Evolutionary conservation across 768 basidiomycete species (phyloP), one percentile per base, ranked within the genome.

Genomic region (Suillus sp.): DNA sequence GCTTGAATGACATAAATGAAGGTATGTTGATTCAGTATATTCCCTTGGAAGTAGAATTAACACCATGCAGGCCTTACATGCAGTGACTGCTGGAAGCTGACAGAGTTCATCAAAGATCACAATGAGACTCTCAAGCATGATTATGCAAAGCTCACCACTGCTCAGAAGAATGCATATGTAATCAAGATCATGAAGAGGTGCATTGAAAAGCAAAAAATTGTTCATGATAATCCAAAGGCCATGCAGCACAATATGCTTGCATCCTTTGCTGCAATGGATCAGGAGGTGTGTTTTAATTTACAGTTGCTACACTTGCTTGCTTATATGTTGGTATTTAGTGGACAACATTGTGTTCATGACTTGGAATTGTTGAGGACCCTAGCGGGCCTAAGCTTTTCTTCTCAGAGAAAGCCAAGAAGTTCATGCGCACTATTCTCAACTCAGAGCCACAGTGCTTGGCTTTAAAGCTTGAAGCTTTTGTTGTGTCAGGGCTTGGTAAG

Each of bases 351-450:
- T 59, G 57, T 40, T 35, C 37, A 7, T 20, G 14, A 35, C 18
- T 40, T 35, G 57, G 57, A 27, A 59, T 59, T 10, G 38, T 59
- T 4, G 57, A 59, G 2, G 57, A 59, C 25, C 38, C 20, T 40
- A 40, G 34, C 9, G 7, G 38, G 34, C 57, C 57, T 32, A 59
- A 59, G 57, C 25, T 59, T 40, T 59, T 59, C 38, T 59, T 59
- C 25, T 59, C 32, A 9, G 57, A 59, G 38, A 59, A 59, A 59
- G 57, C 57, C 11, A 37, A 59, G 38, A 34, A 59, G 38, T 59
- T 59, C 13, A 6, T 9, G 8, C 18, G 6, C 16, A 22, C 32
- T 27, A 38, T 59, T n/a, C 58, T 59, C 22, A 38, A 42, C 40
- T 40, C 13, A 16, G 58, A 59, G 25, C 58, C 58, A 30, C 9